phyloP scores from a whole-genome alignment of 495 filamentous ascomycete species.

The Penicillium coffeae region DNA sequence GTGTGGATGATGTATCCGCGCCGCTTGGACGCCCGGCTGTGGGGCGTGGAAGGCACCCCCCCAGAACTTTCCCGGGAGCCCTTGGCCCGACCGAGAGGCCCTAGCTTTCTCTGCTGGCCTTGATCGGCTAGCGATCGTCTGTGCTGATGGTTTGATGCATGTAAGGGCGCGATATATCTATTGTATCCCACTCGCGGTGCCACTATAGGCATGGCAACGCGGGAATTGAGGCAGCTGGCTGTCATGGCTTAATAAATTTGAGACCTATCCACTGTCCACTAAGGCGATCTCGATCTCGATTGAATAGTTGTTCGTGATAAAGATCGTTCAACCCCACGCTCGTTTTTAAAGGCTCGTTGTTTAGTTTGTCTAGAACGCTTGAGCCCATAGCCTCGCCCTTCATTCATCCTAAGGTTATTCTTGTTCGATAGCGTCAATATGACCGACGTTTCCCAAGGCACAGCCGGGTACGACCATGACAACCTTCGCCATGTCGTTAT shows the following conservation, averaged over 20 bases:
- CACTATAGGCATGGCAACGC: too few species aligned
- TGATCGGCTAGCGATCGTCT: neutral
- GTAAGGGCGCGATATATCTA: constrained; percentile 18
- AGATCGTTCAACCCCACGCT: neutral
- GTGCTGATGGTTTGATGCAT: constrained; percentile 6
- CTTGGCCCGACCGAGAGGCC: constrained; percentile 1
- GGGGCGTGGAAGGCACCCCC: neutral
- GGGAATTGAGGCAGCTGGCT: neutral
- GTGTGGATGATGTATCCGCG: neutral
- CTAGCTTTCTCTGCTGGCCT: neutral
- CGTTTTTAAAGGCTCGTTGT: too few species aligned
- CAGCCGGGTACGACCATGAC: constrained; percentile 14
- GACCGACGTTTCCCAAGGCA: constrained; percentile 5
- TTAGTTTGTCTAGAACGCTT: too few species aligned
- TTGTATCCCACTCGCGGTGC: too few species aligned
- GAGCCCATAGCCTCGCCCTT: too few species aligned
- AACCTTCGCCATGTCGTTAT: constrained; percentile 26
- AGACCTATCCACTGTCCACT: constrained; percentile 8
- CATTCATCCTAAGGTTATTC: too few species aligned
- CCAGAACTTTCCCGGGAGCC: neutral
- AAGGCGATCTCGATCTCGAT: too few species aligned
- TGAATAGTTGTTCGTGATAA: neutral
- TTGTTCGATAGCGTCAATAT: constrained; percentile 2
- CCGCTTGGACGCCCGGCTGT: constrained; percentile 3
- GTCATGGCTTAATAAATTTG: neutral